Percentiles rank a stretch among this genome's conserved stretches.
Conservation (phyloP, 352 stramenopile genomes). For the Pythium pyrilobum region DNA sequence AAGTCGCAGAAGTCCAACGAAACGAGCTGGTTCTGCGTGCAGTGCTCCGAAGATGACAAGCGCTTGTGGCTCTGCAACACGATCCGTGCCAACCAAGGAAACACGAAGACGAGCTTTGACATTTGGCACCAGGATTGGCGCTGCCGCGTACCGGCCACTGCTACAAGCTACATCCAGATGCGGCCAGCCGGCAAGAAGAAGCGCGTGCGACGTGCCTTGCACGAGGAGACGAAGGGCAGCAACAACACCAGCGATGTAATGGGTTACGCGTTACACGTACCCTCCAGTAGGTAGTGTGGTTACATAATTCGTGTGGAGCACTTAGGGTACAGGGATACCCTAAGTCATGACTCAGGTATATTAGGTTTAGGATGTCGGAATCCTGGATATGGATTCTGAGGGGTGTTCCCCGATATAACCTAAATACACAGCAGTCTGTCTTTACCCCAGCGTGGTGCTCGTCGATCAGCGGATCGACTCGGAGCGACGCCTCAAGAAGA, state of each 20-base stretch:
- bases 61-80: conserved; percentile 4
- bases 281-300: conserved; percentile 2
- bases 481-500: conserved; percentile 1
- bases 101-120: conserved; percentile 6
- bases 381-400: not conserved
- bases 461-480: conserved; percentile 3
- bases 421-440: conserved; percentile 1
- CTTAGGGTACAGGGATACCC: conserved; percentile 9
- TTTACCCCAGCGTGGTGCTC: not conserved
- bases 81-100: not conserved
- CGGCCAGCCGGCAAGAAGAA: not conserved
- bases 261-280: too few species aligned
- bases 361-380: not conserved
- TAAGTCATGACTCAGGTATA: conserved; percentile 9
- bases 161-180: conserved; percentile 1
- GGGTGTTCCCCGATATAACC: too few species aligned
- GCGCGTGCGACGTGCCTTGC: not conserved
- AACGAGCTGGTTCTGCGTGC: conserved; percentile 1
- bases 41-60: conserved; percentile 2
- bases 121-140: conserved; percentile 9
- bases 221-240: not conserved
- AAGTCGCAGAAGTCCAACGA: conserved; percentile 4
- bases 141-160: not conserved
- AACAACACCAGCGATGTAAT: not conserved
- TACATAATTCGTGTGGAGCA: conserved; percentile 12